Conservation (phyloP, 768 basidiomycete genomes). For the Xerocomellus chrysenteron region DNA sequence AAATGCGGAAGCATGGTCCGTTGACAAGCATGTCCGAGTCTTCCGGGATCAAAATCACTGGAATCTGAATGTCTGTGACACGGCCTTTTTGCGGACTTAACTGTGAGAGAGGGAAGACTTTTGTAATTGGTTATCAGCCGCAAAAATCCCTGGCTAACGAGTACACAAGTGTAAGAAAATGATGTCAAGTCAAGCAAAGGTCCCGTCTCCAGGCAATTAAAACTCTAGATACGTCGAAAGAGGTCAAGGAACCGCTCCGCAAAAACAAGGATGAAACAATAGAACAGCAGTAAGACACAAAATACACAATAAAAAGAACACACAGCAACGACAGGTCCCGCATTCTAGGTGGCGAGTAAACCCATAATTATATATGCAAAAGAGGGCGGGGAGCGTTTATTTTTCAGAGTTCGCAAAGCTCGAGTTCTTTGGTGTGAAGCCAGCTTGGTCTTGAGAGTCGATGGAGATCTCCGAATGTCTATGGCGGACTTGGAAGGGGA, state of each 20-base stretch:
- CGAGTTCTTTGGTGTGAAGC: constrained; percentile 23
- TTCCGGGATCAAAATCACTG: background rate
- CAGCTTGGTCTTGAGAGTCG: constrained; percentile 31
- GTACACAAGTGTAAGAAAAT: background rate
- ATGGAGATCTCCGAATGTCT: constrained; percentile 32
- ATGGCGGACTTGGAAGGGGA: constrained; percentile 32
- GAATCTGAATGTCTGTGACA: background rate
- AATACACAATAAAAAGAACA: constrained; percentile 32
- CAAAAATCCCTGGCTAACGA: background rate
- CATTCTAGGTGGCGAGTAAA: constrained; percentile 15
- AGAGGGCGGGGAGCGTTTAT: background rate
- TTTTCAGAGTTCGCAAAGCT: constrained; percentile 31
- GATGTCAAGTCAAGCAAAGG: background rate
- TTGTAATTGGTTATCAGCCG: background rate
- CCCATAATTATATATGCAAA: constrained; percentile 3
- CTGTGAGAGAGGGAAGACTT: background rate
- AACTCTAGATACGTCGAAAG: constrained; percentile 8
- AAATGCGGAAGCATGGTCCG: background rate
- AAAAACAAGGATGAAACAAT: constrained; percentile 2
- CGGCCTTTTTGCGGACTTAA: background rate
- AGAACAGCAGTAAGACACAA: background rate
- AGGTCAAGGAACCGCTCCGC: background rate
- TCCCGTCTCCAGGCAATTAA: background rate
- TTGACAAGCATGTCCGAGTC: background rate
- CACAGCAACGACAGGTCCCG: constrained; percentile 15